These are phyloP conservation scores for Halophytophthora batemanensis DNA, from an alignment of 352 stramenopile species.

Conservation along the genomic window DNA sequence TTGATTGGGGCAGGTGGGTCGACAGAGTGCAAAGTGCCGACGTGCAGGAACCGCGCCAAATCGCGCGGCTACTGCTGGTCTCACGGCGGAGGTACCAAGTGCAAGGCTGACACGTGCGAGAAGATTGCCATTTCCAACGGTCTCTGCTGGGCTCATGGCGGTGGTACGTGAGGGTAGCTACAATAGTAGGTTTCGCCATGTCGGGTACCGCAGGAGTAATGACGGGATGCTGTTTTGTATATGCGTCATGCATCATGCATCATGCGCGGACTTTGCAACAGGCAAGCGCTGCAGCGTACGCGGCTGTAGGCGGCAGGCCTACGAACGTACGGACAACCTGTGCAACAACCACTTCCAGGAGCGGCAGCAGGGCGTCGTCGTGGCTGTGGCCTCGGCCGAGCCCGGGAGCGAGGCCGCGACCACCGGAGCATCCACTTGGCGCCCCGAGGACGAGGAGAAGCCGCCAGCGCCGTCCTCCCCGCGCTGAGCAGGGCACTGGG, in stretches of 20 bases:
- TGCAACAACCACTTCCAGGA: slow-evolving; percentile 64
- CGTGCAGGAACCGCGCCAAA: slow-evolving; percentile 81
- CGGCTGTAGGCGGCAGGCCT: slow-evolving; percentile 59
- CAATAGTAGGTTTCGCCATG: background rate
- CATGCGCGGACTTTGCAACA: too few relatives aligned
- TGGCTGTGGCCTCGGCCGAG: background rate
- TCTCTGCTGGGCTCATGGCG: slow-evolving; percentile 73
- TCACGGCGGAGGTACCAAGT: slow-evolving; percentile 82
- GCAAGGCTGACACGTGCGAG: slow-evolving; percentile 57
- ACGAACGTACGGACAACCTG: slow-evolving; percentile 73
- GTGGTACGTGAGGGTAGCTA: slow-evolving; percentile 32
- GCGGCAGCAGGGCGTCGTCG: slow-evolving; percentile 13
- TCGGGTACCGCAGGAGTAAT: background rate
- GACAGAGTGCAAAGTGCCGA: slow-evolving; percentile 62
- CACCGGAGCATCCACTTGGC: slow-evolving; percentile 2
- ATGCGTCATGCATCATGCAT: too few relatives aligned
- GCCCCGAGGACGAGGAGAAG: slow-evolving; percentile 26
- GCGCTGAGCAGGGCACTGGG: slow-evolving; percentile 6
- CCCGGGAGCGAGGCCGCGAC: background rate
- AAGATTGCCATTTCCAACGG: slow-evolving; percentile 82
- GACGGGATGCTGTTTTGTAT: background rate
- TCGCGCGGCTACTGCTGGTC: slow-evolving; percentile 85
- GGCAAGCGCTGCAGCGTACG: slow-evolving; percentile 56
- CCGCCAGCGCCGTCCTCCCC: slow-evolving; percentile 7
- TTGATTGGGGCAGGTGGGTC: slow-evolving; percentile 40